A percentile compares a stretch with the other conserved stretches of the same genome.
Evolutionary conservation across 352 stramenopile genomes (phyloP).

Genomic region (Aphanomyces cochlioides): DNA sequence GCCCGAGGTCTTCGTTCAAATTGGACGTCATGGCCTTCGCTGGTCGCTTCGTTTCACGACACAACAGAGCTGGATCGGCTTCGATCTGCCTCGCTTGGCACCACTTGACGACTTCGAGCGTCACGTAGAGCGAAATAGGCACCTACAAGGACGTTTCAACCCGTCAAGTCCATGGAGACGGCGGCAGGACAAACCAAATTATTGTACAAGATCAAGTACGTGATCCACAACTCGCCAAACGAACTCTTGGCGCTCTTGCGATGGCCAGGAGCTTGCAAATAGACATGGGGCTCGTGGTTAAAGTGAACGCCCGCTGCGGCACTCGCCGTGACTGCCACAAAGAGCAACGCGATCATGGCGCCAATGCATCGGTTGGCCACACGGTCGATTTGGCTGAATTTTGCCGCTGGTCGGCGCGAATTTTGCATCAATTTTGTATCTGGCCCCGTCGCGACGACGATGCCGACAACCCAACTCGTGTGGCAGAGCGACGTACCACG

Average conservation of each 20-base stretch:
- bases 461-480: slow-evolving; percentile 74
- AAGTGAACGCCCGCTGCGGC: not conserved
- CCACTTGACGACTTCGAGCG: slow-evolving; percentile 93
- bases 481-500: slow-evolving; percentile 80
- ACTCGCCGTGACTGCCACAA: slow-evolving; percentile 30
- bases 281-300: not conserved
- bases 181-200: slow-evolving; percentile 52
- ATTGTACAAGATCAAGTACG: slow-evolving; percentile 84
- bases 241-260: slow-evolving; percentile 28
- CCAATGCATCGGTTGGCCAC: slow-evolving; percentile 76
- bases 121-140: slow-evolving; percentile 97
- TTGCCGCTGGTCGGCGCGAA: slow-evolving; percentile 74
- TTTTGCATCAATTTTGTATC: slow-evolving; percentile 81
- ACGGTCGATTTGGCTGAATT: slow-evolving; percentile 71
- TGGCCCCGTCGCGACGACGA: slow-evolving; percentile 67
- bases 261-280: not conserved
- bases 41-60: slow-evolving; percentile 39
- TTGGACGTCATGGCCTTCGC: slow-evolving; percentile 89
- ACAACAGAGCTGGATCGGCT: slow-evolving; percentile 55
- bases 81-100: slow-evolving; percentile 92
- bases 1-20: slow-evolving; percentile 93
- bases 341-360: slow-evolving; percentile 69
- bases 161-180: not conserved
- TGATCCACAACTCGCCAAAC: slow-evolving; percentile 57
- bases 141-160: slow-evolving; percentile 44